Evolutionary conservation across 768 basidiomycete species (phyloP), one percentile per base, ranked within the genome.

Genomic region (Kwoniella botswanensis): DNA sequence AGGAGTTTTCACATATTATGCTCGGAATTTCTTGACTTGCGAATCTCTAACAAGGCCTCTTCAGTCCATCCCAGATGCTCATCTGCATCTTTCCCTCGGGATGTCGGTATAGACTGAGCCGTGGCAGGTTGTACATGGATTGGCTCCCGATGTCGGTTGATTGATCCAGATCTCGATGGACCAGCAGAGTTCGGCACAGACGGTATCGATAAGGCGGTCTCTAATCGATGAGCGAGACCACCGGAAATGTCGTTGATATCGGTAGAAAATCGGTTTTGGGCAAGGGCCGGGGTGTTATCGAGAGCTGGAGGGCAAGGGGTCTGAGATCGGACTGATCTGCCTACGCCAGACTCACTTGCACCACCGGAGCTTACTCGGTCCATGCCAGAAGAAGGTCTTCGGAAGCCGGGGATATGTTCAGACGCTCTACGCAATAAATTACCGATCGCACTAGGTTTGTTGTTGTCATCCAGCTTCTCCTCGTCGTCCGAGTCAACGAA

Each of bases 371-470:
- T 60, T 26, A 55, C 50, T 41, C 58, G 67, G 15, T 71, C 50
- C 69, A 57, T 52, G 18, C 61, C 43, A 3, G 42, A 43, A 12
- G 72, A 71, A 2, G 65, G 66, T 17, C 70, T 56, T 21, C 70
- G 50, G 18, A 76, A 68, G 26, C 61, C 65, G 5, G 76, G 71
- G 2, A 75, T 59, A 59, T 75, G 76, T 54, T 70, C 75, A 9
- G 75, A 76, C 3, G 75, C 76, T 41, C 76, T 65, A 15, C 76
- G 55, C 6, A 77, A n/a, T 15, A 74, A 68, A 17, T 57, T 46
- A 10, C 73, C 63, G 12, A 75, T 56, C 22, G 22, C 60, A 29
- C 54, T 52, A 10, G 44, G 9, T 22, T 55, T 18, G 17, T 35
- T 53, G 65, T 35, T 13, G 42, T 24, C 15, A 29, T 57, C 72